phyloP scores from a whole-genome alignment of 495 filamentous ascomycete species.

The Penicillium mononematosum region DNA sequence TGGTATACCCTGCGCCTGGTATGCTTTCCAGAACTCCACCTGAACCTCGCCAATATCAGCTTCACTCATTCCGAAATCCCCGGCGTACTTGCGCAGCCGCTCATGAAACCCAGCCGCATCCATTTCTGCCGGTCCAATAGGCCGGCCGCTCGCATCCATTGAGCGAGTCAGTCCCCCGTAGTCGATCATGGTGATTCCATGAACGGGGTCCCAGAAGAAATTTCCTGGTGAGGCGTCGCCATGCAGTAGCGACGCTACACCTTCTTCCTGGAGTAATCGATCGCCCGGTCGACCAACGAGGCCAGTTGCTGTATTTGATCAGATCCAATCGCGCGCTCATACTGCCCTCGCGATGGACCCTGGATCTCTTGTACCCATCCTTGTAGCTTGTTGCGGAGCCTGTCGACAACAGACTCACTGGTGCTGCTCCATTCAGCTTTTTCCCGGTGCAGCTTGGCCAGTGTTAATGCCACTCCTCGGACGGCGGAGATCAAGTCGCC shows the following conservation, averaged over 20 bases:
- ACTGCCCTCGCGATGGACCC: neutral
- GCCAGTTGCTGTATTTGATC: neutral
- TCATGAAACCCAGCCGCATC: slow-evolving; percentile 5
- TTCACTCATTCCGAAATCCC: slow-evolving; percentile 4
- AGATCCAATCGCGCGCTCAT: neutral
- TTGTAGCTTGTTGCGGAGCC: slow-evolving; percentile 1
- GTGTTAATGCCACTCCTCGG: neutral
- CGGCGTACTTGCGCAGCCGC: slow-evolving; percentile 1
- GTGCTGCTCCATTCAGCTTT: neutral
- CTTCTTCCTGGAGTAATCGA: slow-evolving; percentile 1
- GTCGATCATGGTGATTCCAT: slow-evolving; percentile 2
- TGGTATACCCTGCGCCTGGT: neutral
- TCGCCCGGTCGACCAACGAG: neutral
- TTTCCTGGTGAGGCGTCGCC: neutral
- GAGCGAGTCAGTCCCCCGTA: slow-evolving; percentile 1
- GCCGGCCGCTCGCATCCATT: neutral
- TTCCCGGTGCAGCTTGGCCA: neutral
- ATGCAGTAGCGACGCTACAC: neutral
- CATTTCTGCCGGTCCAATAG: slow-evolving; percentile 3
- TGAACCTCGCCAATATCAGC: neutral
- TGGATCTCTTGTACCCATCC: neutral
- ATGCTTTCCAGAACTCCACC: neutral
- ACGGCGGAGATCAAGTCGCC: neutral
- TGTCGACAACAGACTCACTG: neutral
- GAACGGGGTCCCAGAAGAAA: neutral